Evolutionary conservation across 768 basidiomycete species (phyloP).

Genomic region (Suillus bovinus): DNA sequence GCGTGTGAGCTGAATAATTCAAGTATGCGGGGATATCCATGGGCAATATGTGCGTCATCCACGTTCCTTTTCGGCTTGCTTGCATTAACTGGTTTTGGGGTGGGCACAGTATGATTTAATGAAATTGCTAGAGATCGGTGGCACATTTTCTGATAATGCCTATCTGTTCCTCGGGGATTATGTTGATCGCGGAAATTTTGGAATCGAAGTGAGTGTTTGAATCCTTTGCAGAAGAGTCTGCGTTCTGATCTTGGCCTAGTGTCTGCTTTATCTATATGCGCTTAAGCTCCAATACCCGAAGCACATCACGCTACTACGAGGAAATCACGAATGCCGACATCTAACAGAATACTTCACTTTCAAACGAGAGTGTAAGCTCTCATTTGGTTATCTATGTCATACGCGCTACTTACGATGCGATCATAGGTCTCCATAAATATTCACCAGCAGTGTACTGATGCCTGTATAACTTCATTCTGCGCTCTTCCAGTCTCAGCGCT

Average conservation of each 20-base stretch:
- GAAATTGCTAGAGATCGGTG: slow-evolving; percentile 97
- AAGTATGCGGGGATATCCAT: slow-evolving; percentile 97
- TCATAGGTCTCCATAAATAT: slow-evolving; percentile 86
- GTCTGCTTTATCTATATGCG: slow-evolving; percentile 89
- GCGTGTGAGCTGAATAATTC: slow-evolving; percentile 13
- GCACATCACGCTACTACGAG: slow-evolving; percentile 81
- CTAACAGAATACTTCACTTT: slow-evolving; percentile 98
- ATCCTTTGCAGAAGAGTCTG: background rate
- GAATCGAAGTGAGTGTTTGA: slow-evolving; percentile 56
- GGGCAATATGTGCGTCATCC: slow-evolving; percentile 82
- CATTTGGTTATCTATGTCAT: slow-evolving; percentile 27
- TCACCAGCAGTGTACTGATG: slow-evolving; percentile 82
- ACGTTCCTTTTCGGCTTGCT: slow-evolving; percentile 1
- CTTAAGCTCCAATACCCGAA: slow-evolving; percentile 90
- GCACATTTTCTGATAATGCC: slow-evolving; percentile 75
- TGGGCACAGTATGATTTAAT: slow-evolving; percentile 85
- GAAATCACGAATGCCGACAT: slow-evolving; percentile 97
- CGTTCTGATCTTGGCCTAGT: slow-evolving; percentile 43
- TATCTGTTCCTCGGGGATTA: slow-evolving; percentile 98
- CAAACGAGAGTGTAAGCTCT: slow-evolving; percentile 82
- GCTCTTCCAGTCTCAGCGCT: slow-evolving; percentile 88
- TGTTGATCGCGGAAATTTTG: slow-evolving; percentile 94
- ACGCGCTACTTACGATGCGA: background rate
- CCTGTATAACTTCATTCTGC: slow-evolving; percentile 88
- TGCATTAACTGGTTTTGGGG: slow-evolving; percentile 6